These are phyloP conservation scores for Torulaspora pretoriensis DNA, from an alignment of 1,139 yeast species.

Conservation along the genomic window DNA sequence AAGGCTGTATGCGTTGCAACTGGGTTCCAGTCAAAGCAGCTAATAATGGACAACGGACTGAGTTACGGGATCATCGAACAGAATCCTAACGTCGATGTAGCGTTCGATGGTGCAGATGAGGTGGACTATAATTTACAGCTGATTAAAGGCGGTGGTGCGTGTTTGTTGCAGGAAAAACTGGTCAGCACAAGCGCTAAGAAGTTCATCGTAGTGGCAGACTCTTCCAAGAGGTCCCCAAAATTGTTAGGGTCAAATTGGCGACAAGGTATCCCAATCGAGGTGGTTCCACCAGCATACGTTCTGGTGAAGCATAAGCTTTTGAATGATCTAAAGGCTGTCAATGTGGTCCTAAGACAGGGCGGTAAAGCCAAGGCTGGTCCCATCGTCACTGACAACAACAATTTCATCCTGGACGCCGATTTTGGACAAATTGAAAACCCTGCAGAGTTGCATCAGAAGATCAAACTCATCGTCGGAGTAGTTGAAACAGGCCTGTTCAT, in stretches of 20 bases:
- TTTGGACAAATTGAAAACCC: constrained; percentile 76
- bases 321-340: constrained; percentile 48
- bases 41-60: constrained; percentile 79
- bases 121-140: constrained; percentile 76
- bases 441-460: constrained; percentile 51
- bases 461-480: constrained; percentile 83
- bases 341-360: constrained; percentile 73
- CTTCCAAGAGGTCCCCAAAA: constrained; percentile 66
- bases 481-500: constrained; percentile 94
- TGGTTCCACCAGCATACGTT: constrained; percentile 83
- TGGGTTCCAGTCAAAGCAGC: constrained; percentile 89
- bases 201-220: constrained; percentile 89
- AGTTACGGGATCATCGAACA: constrained; percentile 79
- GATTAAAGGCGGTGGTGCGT: constrained; percentile 99
- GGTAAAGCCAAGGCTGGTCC: constrained; percentile 96
- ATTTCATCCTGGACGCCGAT: constrained; percentile 88
- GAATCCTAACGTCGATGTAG: constrained; percentile 74
- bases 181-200: constrained; percentile 77
- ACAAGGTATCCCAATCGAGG: constrained; percentile 93
- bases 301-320: constrained; percentile 63
- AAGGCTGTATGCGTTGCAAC: constrained; percentile 83
- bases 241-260: constrained; percentile 76
- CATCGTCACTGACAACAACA: constrained; percentile 93
- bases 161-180: constrained; percentile 92
- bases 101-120: constrained; percentile 99